Base-by-base conservation (phyloP, 1,284 basidiomycete species). In the Moesziomyces antarcticus region DNA sequence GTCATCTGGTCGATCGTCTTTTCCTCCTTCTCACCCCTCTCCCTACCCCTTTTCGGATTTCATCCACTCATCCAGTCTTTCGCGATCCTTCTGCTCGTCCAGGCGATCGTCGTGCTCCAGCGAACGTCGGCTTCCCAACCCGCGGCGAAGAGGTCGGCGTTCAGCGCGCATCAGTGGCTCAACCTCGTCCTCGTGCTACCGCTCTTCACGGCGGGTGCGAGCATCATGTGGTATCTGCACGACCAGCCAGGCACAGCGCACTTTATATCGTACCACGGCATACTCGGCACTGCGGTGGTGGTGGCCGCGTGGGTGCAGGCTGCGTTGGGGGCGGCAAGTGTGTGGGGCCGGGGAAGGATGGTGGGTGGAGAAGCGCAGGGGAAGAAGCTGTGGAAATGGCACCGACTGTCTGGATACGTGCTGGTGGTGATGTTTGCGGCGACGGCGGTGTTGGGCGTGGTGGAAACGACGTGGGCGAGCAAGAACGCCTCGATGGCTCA, bases 211-310 rank as follows among this genome's bases (percentile, higher is more conserved):
- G 72, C 58, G 0, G 79, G 78, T 2, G 78, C 77, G 0, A 50
- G 37, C 21, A 76, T 81, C 59, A 81, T 81, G 79, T 81, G 65
- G 64, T 76, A 79, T 47, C 59, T 81, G 6, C 79, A 81, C 68
- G 51, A 65, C 41, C 65, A 73, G 27, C 68, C 73, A 8, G 44
- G 37, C 24, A 41, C 71, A 3, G 21, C 44, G 9, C 79, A 81
- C 47, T 79, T 73, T 33, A 74, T 79, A 25, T 60, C 54, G 13
- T 81, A 74, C 56, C 79, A 81, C 46, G 79, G 79, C 1, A 77
- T 61, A 0, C 37, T 81, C 2, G 79, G 79, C 7, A 62, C 70
- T 1, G 44, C 46, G 9, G 56, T 58, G 9, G 66, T 79, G 21
- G 49, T 37, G 0, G 65, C 56, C 7, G 67, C 76, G 4, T 81